Conservation (phyloP, 192 early-diverging fungal species). For the Rhizophagus prolifer region DNA sequence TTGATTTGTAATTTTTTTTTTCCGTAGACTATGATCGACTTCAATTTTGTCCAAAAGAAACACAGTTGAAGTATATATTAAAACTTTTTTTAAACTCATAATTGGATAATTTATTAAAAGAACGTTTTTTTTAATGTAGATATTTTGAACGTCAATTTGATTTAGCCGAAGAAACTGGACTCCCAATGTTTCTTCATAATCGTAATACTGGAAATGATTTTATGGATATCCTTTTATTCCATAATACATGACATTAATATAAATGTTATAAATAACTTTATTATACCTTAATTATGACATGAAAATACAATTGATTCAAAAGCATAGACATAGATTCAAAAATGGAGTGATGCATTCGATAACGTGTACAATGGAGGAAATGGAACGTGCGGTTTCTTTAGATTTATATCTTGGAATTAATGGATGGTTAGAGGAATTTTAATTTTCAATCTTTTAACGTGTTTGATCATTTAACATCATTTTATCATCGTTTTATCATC, state of each 20-base stretch:
- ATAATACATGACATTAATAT: background rate
- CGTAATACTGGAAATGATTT: slow-evolving; percentile 82
- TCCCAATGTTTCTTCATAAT: slow-evolving; percentile 94
- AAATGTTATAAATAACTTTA: background rate
- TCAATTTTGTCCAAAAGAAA: slow-evolving; percentile 76
- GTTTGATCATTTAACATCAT: background rate
- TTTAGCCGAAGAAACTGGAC: slow-evolving; percentile 66
- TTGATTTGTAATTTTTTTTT: background rate
- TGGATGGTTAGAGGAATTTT: slow-evolving; percentile 61
- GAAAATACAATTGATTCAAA: slow-evolving; percentile 43
- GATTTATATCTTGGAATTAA: slow-evolving; percentile 93
- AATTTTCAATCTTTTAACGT: background rate
- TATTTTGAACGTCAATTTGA: slow-evolving; percentile 82
- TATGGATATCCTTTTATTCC: slow-evolving; percentile 50
- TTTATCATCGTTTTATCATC: too few species aligned
- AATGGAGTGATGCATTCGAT: slow-evolving; percentile 90
- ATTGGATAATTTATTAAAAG: background rate
- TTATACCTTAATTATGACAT: background rate
- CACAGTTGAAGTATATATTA: slow-evolving; percentile 55
- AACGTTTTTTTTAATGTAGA: slow-evolving; percentile 14
- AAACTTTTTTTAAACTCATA: background rate
- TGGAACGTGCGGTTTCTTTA: slow-evolving; percentile 59
- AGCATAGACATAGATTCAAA: slow-evolving; percentile 60
- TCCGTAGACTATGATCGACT: slow-evolving; percentile 85
- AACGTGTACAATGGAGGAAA: slow-evolving; percentile 71